Conservation (phyloP, 176 grass and related monocot genomes). For the Lolium rigidum region DNA sequence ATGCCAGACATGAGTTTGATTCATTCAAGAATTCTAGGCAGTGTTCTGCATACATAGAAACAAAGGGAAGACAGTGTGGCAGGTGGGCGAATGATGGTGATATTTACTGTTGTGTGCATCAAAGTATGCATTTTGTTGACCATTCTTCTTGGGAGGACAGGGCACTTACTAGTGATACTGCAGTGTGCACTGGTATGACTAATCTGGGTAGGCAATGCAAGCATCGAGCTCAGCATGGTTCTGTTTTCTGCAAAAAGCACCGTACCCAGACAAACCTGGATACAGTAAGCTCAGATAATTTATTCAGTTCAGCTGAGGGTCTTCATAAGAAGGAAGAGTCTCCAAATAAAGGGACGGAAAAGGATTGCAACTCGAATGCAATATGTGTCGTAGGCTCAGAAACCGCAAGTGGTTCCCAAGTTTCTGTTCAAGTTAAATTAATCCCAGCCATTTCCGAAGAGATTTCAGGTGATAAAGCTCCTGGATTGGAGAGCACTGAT, state of each 20-base stretch:
- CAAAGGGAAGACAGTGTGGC: slow-evolving; percentile 93
- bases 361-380: slow-evolving; percentile 43
- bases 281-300: slow-evolving; percentile 44
- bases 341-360: slow-evolving; percentile 46
- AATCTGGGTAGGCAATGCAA: slow-evolving; percentile 96
- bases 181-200: slow-evolving; percentile 76
- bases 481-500: slow-evolving; percentile 51
- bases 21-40: slow-evolving; percentile 69
- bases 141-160: slow-evolving; percentile 58
- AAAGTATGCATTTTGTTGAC: slow-evolving; percentile 70
- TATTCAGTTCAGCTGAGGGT: slow-evolving; percentile 51
- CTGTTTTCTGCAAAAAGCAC: slow-evolving; percentile 94
- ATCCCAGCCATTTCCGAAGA: slow-evolving; percentile 32
- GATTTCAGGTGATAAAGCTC: slow-evolving; percentile 61
- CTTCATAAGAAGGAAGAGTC: slow-evolving; percentile 39
- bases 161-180: slow-evolving; percentile 56
- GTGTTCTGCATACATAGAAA: slow-evolving; percentile 84
- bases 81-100: slow-evolving; percentile 98
- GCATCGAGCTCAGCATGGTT: slow-evolving; percentile 88
- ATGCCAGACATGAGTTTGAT: slow-evolving; percentile 53
- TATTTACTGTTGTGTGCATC: slow-evolving; percentile 93
- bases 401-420: slow-evolving; percentile 43
- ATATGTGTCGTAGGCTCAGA: slow-evolving; percentile 18
- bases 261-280: slow-evolving; percentile 55
- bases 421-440: slow-evolving; percentile 43